These are phyloP conservation scores for Epicoccum sorghinum DNA, from an alignment of 2,329 filamentous ascomycete species.

Conservation along the genomic window DNA sequence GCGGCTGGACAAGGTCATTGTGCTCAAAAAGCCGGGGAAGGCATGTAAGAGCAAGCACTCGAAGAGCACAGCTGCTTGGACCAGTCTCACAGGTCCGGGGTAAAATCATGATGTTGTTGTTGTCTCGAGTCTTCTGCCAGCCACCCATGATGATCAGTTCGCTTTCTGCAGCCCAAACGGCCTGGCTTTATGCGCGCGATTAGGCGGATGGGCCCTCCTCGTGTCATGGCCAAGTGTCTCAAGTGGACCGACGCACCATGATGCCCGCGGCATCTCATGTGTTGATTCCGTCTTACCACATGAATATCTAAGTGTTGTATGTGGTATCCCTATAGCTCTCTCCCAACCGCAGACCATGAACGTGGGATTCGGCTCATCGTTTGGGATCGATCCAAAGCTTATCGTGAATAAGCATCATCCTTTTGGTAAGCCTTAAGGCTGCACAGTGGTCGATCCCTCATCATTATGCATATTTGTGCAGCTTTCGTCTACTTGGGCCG, in stretches of 20 bases:
- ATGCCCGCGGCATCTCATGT: too few relatives aligned
- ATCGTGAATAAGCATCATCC: constrained; percentile 16
- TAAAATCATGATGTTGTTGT: too few relatives aligned
- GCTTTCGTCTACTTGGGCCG: too few relatives aligned
- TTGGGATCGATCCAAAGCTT: constrained; percentile 19
- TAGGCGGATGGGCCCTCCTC: not conserved
- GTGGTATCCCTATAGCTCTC: not conserved
- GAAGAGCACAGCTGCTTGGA: too few relatives aligned
- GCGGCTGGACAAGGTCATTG: too few relatives aligned
- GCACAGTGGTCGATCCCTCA: too few relatives aligned
- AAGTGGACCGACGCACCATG: not conserved
- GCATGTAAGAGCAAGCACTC: too few relatives aligned
- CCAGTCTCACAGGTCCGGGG: too few relatives aligned
- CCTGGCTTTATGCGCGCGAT: too few relatives aligned
- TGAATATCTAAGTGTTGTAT: too few relatives aligned
- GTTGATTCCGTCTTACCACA: too few relatives aligned
- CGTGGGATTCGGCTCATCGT: not conserved
- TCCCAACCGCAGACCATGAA: not conserved
- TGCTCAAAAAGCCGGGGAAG: too few relatives aligned
- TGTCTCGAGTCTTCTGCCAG: not conserved
- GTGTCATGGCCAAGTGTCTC: not conserved
- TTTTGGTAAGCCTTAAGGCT: not conserved
- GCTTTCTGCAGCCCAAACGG: not conserved
- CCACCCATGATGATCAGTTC: not conserved
- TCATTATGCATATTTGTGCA: not conserved